phyloP scores from a whole-genome alignment of 352 stramenopile species.

The Phytophthora sp. region DNA sequence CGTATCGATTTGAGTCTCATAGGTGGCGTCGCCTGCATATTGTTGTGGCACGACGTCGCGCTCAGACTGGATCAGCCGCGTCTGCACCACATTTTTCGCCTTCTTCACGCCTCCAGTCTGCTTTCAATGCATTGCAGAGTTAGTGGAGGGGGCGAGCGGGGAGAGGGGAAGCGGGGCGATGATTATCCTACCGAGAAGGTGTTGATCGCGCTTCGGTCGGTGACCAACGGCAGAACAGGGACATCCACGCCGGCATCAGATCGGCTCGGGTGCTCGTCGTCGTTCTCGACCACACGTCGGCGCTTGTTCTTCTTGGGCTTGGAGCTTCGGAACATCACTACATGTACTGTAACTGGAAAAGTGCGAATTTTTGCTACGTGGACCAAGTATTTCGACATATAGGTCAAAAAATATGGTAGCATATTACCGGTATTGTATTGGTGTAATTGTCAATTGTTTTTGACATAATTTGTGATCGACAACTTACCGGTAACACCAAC shows the following conservation, averaged over 20 bases:
- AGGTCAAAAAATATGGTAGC: too few relatives aligned
- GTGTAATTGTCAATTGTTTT: too few relatives aligned
- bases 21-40: slow-evolving; percentile 84
- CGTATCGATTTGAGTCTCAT: slow-evolving; percentile 87
- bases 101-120: slow-evolving; percentile 66
- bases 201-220: slow-evolving; percentile 18
- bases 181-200: slow-evolving; percentile 20
- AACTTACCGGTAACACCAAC: too few relatives aligned
- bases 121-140: neutral
- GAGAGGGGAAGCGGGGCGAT: neutral
- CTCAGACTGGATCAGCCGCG: slow-evolving; percentile 64
- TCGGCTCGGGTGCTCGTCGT: slow-evolving; percentile 25
- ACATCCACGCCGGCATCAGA: slow-evolving; percentile 6
- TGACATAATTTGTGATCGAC: too few relatives aligned
- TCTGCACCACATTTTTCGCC: slow-evolving; percentile 66
- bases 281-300: slow-evolving; percentile 44
- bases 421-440: too few relatives aligned
- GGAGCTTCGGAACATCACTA: slow-evolving; percentile 46
- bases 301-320: slow-evolving; percentile 65
- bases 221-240: neutral
- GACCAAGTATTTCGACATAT: too few relatives aligned
- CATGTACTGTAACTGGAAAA: too few relatives aligned
- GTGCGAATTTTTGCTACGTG: slow-evolving; percentile 4
- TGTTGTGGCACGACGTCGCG: slow-evolving; percentile 79
- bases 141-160: neutral